Conservation (phyloP, 139 green algal genomes). For the Asterochloris erici region DNA sequence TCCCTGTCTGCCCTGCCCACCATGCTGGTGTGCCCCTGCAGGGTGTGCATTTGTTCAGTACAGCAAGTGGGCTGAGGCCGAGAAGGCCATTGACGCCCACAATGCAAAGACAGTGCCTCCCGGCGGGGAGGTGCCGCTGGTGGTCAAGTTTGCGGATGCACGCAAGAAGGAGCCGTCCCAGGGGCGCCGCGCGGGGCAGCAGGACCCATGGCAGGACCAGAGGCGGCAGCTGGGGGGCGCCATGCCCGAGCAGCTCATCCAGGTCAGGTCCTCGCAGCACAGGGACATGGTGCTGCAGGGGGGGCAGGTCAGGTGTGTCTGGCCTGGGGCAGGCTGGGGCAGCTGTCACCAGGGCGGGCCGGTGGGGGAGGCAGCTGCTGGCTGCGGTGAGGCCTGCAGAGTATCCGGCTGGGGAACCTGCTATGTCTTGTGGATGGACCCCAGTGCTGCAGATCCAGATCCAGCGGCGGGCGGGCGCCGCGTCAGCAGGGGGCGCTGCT, state of each 20-base stretch:
- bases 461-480: no score
- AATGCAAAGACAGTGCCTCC: conserved; percentile 64
- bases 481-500: no score
- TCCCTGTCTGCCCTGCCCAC: no score
- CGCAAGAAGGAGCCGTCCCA: conserved; percentile 31
- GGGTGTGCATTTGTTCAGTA: conserved; percentile 83
- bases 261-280: neutral
- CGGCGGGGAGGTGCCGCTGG: conserved; percentile 64
- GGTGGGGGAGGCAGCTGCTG: no score
- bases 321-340: no score
- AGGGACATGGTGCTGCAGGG: no score
- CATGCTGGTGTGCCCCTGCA: conserved; percentile 13
- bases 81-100: conserved; percentile 69
- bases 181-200: neutral
- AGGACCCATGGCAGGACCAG: conserved; percentile 5
- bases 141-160: conserved; percentile 87
- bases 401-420: no score
- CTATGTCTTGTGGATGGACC: no score
- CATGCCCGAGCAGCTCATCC: conserved; percentile 6
- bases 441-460: no score
- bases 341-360: no score
- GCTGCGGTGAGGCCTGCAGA: no score
- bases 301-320: no score
- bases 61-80: conserved; percentile 64
- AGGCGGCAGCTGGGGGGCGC: conserved; percentile 3